Evolutionary conservation across 2,329 filamentous ascomycete genomes (phyloP), one percentile per base, ranked within the genome.

Genomic region (Pseudogymnoascus sp.): DNA sequence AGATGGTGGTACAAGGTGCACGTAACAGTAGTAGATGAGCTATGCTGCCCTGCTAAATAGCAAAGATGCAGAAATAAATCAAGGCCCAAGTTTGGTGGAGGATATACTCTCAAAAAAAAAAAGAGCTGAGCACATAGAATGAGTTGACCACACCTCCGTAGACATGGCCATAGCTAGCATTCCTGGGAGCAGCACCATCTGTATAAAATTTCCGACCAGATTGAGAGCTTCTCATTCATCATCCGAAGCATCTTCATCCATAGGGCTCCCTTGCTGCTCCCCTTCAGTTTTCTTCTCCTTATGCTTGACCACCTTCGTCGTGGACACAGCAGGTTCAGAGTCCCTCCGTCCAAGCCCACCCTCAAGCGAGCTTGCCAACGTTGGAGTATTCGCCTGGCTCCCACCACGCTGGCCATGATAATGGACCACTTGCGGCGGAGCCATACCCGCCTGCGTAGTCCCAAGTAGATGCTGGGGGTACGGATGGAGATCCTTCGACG

Each of bases 351-450:
- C 46, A 33, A 56, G 46, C n/a, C 46, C 46, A 8, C 46, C 26
- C 28, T 56, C 46, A 56, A 56, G 46, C 26, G 26, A 56, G 46
- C 38, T 60, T 16, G 69, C 69, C n/a, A 72, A 14, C 0, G 84
- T 88, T 11, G 85, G 85, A 0, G 85, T 88, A 69, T 86, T 87
- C 7, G 84, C 82, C 70, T 88, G 85, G 69, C 85, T 88, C 10
- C 85, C 85, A n/a, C 85, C 85, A 40, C 85, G 78, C 71, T 88
- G 85, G 4, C 85, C 85, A 66, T 88, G 85, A 68, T 88, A 88
- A 68, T 88, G 85, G 31, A 88, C 79, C 2, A 88, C 85, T 70
- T 88, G 85, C 8, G 85, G 85, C 26, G 85, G 84, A 14, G 81
- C 78, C 71, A 88, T 85, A 14, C 85, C 85, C 40, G 82, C 82